These are phyloP conservation scores for Musa acuminata DNA, from an alignment of 176 grass and related monocot species.

Conservation along the genomic window DNA sequence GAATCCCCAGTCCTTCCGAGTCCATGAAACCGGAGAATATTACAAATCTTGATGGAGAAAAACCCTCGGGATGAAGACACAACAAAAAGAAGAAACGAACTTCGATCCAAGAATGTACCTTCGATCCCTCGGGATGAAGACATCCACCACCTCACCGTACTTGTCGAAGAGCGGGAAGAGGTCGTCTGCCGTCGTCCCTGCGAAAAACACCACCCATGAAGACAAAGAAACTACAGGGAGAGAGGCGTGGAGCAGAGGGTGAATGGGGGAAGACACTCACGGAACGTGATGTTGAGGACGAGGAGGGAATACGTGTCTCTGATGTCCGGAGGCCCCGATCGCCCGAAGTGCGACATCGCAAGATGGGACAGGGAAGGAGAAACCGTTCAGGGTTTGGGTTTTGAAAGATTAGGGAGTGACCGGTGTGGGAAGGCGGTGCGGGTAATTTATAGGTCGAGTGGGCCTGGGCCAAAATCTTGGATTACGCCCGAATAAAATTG, in stretches of 20 bases:
- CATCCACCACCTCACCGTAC: slow-evolving; percentile 84
- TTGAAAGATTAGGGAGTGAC: neutral
- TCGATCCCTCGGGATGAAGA: slow-evolving; percentile 88
- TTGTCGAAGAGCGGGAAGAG: slow-evolving; percentile 87
- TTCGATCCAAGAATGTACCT: slow-evolving; percentile 19
- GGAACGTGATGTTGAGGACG: slow-evolving; percentile 92
- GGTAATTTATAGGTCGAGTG: too few relatives aligned
- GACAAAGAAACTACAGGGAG: neutral
- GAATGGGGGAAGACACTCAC: slow-evolving; percentile 19
- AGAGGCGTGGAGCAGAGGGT: neutral
- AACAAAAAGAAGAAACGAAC: slow-evolving; percentile 4
- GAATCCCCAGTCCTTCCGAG: slow-evolving; percentile 61
- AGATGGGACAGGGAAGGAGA: slow-evolving; percentile 3
- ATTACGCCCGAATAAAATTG: too few relatives aligned
- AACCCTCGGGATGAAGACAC: neutral
- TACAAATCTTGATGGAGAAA: neutral
- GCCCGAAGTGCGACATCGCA: slow-evolving; percentile 80
- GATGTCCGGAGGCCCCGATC: slow-evolving; percentile 77
- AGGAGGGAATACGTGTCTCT: slow-evolving; percentile 82
- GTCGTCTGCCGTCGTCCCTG: slow-evolving; percentile 83
- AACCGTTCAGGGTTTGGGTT: slow-evolving; percentile 24
- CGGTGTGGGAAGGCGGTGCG: too few relatives aligned
- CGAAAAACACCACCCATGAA: neutral
- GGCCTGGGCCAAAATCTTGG: too few relatives aligned
- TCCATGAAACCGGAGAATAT: too few relatives aligned